phyloP scores from a whole-genome alignment of 2,329 filamentous ascomycete genomes.

The Claviceps africana region DNA sequence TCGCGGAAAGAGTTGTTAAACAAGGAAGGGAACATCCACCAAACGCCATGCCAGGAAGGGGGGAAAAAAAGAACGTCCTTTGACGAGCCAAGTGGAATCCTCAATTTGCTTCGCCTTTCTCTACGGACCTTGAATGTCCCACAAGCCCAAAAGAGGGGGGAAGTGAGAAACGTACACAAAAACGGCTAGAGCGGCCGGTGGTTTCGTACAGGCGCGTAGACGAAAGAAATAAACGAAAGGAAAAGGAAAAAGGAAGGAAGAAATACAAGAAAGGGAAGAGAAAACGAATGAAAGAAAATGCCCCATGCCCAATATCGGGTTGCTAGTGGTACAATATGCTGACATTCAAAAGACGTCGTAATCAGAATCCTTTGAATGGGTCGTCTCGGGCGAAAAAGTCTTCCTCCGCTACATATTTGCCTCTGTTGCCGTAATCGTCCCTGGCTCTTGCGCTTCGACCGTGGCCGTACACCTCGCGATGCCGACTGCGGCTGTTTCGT shows the following conservation, averaged over 20 bases:
- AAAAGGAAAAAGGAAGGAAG: not conserved
- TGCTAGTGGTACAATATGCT: not conserved
- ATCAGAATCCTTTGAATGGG: conserved; percentile 47
- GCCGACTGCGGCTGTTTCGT: conserved; percentile 37
- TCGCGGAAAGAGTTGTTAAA: not conserved
- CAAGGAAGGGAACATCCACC: not conserved
- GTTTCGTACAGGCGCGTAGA: not conserved
- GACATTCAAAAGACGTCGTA: not conserved
- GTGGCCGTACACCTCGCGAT: conserved; percentile 37
- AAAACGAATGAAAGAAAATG: not conserved
- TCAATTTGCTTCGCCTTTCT: not conserved
- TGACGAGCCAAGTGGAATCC: not conserved
- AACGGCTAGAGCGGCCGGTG: not conserved
- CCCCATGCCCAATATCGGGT: not conserved
- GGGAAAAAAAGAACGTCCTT: not conserved
- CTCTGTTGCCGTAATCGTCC: conserved; percentile 35
- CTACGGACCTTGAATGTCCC: not conserved
- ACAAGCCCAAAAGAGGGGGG: too few species aligned
- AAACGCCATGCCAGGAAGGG: not conserved
- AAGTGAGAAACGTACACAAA: not conserved
- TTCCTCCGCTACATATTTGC: conserved; percentile 33
- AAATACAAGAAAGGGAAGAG: not conserved
- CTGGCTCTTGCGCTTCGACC: conserved; percentile 14
- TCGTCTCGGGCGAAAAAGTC: conserved; percentile 43
- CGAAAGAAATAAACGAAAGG: not conserved